Conservation (phyloP, 2,329 filamentous ascomycete species). For the Clonostachys sp. region DNA sequence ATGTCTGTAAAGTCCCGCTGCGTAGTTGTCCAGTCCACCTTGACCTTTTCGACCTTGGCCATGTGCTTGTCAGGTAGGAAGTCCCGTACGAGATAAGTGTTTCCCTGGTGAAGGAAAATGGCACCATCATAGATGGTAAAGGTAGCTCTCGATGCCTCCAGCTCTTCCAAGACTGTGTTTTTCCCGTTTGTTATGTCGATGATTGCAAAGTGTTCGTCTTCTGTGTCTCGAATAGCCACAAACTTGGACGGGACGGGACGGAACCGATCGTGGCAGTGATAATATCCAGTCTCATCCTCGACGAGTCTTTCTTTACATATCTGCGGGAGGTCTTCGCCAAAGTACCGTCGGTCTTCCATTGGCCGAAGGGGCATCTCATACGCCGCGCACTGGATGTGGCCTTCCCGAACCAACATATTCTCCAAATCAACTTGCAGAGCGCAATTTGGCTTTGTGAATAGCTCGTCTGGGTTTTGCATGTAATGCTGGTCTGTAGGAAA, state of each 20-base stretch:
- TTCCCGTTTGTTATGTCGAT: slow-evolving; percentile 79
- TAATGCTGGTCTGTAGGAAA: slow-evolving; percentile 93
- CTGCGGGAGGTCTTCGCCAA: slow-evolving; percentile 66
- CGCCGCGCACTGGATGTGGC: slow-evolving; percentile 92
- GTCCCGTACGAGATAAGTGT: slow-evolving; percentile 85
- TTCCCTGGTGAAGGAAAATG: slow-evolving; percentile 95
- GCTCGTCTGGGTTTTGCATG: slow-evolving; percentile 92
- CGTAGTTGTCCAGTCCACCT: slow-evolving; percentile 91
- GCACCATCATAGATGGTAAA: slow-evolving; percentile 96
- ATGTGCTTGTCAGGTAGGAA: slow-evolving; percentile 76
- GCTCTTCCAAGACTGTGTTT: slow-evolving; percentile 85
- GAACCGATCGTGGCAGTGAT: slow-evolving; percentile 85
- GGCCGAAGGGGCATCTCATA: slow-evolving; percentile 91
- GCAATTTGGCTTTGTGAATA: slow-evolving; percentile 87
- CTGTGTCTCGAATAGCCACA: slow-evolving; percentile 83
- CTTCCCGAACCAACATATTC: slow-evolving; percentile 87
- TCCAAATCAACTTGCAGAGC: slow-evolving; percentile 87
- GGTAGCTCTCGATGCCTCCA: slow-evolving; percentile 92
- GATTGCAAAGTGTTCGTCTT: slow-evolving; percentile 89
- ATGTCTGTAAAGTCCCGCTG: slow-evolving; percentile 94
- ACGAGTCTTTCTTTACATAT: slow-evolving; percentile 72
- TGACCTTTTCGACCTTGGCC: slow-evolving; percentile 82
- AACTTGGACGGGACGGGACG: slow-evolving; percentile 77
- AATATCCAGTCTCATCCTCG: slow-evolving; percentile 74
- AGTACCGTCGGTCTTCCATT: slow-evolving; percentile 70